phyloP scores from a whole-genome alignment of 176 grass and related monocot species.

The Paspalum notatum region DNA sequence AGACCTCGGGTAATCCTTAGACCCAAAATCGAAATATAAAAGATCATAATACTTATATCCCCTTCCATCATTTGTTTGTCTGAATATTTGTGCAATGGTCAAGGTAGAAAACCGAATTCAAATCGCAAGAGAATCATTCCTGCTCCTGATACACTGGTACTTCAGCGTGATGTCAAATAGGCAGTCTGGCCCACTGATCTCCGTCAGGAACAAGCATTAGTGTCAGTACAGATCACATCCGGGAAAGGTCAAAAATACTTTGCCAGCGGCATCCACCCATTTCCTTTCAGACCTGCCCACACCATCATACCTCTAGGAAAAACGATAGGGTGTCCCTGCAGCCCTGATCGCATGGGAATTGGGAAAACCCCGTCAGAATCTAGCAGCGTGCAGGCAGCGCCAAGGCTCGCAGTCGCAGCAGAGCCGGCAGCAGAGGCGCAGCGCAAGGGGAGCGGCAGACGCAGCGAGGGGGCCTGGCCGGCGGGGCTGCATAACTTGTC shows the following conservation, averaged over 20 bases:
- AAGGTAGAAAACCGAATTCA: not conserved
- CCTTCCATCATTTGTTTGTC: too few relatives aligned
- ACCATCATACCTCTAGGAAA: constrained; percentile 33
- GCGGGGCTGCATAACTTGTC: too few relatives aligned
- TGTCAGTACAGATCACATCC: not conserved
- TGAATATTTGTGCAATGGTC: not conserved
- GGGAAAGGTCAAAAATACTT: constrained; percentile 31
- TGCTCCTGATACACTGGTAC: not conserved
- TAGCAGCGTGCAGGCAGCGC: constrained; percentile 11
- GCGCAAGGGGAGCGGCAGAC: constrained; percentile 22
- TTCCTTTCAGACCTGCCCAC: constrained; percentile 31
- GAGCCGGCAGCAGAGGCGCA: constrained; percentile 20
- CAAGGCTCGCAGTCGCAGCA: constrained; percentile 13
- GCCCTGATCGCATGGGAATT: not conserved
- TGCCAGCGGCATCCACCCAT: constrained; percentile 29
- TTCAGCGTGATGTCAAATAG: not conserved
- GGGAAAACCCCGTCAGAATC: constrained; percentile 39
- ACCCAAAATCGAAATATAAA: too few relatives aligned
- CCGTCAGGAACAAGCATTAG: not conserved
- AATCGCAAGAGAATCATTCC: not conserved
- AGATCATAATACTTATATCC: too few relatives aligned
- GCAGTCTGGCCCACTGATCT: constrained; percentile 26
- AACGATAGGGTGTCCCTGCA: not conserved
- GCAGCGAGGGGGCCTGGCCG: constrained; percentile 12
- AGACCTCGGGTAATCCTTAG: too few relatives aligned